These are phyloP conservation scores for Cajanus cajan DNA, from an alignment of 306 rosid genomes.

Conservation along the genomic window DNA sequence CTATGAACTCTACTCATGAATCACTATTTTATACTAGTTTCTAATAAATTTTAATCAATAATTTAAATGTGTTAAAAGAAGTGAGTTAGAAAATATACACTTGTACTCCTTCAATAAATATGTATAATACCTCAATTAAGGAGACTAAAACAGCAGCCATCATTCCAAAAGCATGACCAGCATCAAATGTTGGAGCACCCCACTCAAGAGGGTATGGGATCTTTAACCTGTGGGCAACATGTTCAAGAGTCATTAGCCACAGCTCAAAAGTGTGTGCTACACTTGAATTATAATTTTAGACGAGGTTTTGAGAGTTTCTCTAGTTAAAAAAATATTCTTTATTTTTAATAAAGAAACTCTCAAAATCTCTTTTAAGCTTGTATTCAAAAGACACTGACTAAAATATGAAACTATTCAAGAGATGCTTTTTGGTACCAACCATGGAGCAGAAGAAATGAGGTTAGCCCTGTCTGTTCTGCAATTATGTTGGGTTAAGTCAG, in stretches of 20 bases:
- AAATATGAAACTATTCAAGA: slow-evolving; percentile 8
- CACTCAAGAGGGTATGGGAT: slow-evolving; percentile 96
- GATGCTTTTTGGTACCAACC: slow-evolving; percentile 53
- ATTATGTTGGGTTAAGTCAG: slow-evolving; percentile 67
- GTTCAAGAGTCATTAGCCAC: slow-evolving; percentile 27
- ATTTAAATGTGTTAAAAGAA: background rate
- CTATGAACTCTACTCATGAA: background rate
- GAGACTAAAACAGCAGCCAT: slow-evolving; percentile 97
- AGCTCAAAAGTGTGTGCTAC: background rate
- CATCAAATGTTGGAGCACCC: slow-evolving; percentile 97
- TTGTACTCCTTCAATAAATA: background rate
- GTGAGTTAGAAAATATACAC: background rate
- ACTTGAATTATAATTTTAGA: background rate
- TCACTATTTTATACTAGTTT: background rate
- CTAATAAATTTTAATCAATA: background rate
- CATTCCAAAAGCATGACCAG: slow-evolving; percentile 94
- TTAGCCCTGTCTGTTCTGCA: slow-evolving; percentile 88
- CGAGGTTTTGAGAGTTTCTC: no score
- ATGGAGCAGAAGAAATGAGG: slow-evolving; percentile 96
- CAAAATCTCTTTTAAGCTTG: no score
- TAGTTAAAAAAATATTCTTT: no score
- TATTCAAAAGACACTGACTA: background rate
- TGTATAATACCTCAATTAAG: slow-evolving; percentile 72
- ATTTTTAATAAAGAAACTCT: no score
- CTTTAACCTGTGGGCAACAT: slow-evolving; percentile 66